Percentiles rank a stretch among this genome's conserved stretches.
These are phyloP conservation scores for Fusarium hainanense DNA, from an alignment of 2,329 filamentous ascomycete genomes.

Conservation along the genomic window DNA sequence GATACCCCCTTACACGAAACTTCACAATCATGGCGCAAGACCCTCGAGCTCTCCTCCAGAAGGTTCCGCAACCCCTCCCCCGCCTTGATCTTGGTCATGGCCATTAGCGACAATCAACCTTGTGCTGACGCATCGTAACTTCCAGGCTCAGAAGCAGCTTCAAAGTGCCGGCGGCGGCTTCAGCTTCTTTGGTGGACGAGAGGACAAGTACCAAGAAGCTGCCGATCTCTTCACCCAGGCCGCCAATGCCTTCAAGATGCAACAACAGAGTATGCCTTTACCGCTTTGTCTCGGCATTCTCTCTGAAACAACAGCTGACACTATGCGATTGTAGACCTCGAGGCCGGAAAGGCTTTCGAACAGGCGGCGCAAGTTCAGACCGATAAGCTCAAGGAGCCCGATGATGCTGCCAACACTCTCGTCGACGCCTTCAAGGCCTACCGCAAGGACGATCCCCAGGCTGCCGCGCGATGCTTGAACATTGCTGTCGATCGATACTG, in stretches of 20 bases:
- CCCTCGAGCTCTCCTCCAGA: conserved; percentile 80
- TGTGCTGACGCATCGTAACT: conserved; percentile 14
- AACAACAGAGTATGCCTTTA: conserved; percentile 76
- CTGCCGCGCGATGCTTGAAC: conserved; percentile 83
- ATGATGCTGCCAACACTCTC: conserved; percentile 89
- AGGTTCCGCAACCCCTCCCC: conserved; percentile 62
- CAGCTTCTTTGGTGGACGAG: conserved; percentile 85
- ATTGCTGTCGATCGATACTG: conserved; percentile 88
- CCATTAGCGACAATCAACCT: conserved; percentile 10
- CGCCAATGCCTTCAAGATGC: conserved; percentile 90
- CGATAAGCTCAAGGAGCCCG: conserved; percentile 85
- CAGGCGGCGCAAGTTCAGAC: conserved; percentile 84
- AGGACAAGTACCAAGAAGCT: conserved; percentile 91
- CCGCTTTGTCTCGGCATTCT: neutral
- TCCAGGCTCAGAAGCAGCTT: conserved; percentile 86
- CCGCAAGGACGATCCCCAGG: conserved; percentile 83
- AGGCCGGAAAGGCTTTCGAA: conserved; percentile 89
- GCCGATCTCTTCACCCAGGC: conserved; percentile 89
- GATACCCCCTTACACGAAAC: conserved; percentile 19
- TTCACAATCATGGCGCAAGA: conserved; percentile 75
- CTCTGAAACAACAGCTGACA: conserved; percentile 20
- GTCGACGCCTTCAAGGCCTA: conserved; percentile 97
- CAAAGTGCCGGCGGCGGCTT: conserved; percentile 82
- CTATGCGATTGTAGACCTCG: conserved; percentile 69
- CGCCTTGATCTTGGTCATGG: conserved; percentile 25